Evolutionary conservation across 192 early-diverging fungal genomes (phyloP), one percentile per base, ranked within the genome.

Genomic region (Rhizophlyctis rosea): DNA sequence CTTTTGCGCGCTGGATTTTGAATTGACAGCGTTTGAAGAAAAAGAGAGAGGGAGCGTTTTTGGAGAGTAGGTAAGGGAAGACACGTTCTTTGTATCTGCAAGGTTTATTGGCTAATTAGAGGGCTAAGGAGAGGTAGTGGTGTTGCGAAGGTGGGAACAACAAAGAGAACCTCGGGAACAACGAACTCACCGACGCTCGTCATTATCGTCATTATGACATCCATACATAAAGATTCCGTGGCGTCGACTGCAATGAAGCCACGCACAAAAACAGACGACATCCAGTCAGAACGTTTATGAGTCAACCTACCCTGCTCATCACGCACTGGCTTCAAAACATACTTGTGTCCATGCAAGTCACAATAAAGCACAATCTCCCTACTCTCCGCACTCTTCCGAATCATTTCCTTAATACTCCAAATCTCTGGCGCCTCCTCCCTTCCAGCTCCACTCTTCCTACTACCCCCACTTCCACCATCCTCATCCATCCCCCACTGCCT

Each of bases 261-360:
- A n/a, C n/a, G n/a, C n/a, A 44, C 39, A 18, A 44, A 44, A 44
- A 44, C 7, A 44, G 18, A 44, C 39, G 18, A 44, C 18, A 18
- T 44, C 39, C 9, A 44, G 18, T 44, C 39, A 44, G 7, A 7
- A 44, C n/a, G n/a, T n/a, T n/a, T n/a, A n/a, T n/a, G n/a, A n/a
- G n/a, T n/a, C n/a, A n/a, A n/a, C n/a, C n/a, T n/a, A n/a, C n/a
- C n/a, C n/a, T n/a, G n/a, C n/a, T n/a, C n/a, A n/a, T n/a, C n/a
- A n/a, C n/a, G n/a, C n/a, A n/a, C n/a, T n/a, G n/a, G n/a, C n/a
- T n/a, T n/a, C 34, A 50, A 18, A 7, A 35, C 39, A 54, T 64
- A 65, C 56, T 71, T 76, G 58, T 79, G 77, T 18, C 77, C 77
- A 58, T 79, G 77, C 13, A 79, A 39, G 52, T 79, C 77, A 52